Evolutionary conservation across 176 grass and related monocot genomes (phyloP), one percentile per base, ranked within the genome.

Genomic region (Aegilops bicornis): DNA sequence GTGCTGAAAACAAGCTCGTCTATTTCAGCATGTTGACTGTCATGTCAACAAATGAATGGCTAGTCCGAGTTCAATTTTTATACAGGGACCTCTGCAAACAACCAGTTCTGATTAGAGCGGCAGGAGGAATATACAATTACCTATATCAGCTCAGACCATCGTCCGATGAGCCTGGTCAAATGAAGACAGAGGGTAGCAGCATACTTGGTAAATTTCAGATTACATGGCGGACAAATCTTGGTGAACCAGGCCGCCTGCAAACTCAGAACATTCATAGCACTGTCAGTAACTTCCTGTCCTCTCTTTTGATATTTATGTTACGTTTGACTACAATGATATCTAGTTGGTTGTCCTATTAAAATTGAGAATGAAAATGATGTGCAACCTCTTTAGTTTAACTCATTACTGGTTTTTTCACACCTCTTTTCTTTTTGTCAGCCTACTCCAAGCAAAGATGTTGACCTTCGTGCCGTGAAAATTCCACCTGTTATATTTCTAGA

Each of bases 121-220:
- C 88, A 77, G 97, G 97, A 63, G 97, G 97, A 86, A 96, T 99
- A 92, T 90, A 90, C 81, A 99, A 99, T 92, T 96, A 99, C 70
- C 89, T 99, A 64, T 96, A 99, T 91, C 83, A 90, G 78, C 79
- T 99, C 62, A 94, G 76, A 76, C 86, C 82, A 67, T 85, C 81
- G 75, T 86, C 69, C 3, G 83, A 90, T 82, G 96, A 96, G 66
- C 67, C 85, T 64, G 80, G 85, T 79, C 94, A 92, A 87, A 60
- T 64, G 17, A 96, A 94, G 80, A 76, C 74, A 20, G 97, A 99
- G 80, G 79, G 86, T 80, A 87, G 82, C 79, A 94, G 70, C 82
- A 88, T 94, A 91, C 97, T 99, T 80, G 97, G 97, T 87, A 99
- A 99, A 94, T 96, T 99, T 93, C 97, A 99, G 80, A 96, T 99